Evolutionary conservation across 2,329 filamentous ascomycete genomes (phyloP), one percentile per base, ranked within the genome.

Genomic region (Aspergillus sp.): DNA sequence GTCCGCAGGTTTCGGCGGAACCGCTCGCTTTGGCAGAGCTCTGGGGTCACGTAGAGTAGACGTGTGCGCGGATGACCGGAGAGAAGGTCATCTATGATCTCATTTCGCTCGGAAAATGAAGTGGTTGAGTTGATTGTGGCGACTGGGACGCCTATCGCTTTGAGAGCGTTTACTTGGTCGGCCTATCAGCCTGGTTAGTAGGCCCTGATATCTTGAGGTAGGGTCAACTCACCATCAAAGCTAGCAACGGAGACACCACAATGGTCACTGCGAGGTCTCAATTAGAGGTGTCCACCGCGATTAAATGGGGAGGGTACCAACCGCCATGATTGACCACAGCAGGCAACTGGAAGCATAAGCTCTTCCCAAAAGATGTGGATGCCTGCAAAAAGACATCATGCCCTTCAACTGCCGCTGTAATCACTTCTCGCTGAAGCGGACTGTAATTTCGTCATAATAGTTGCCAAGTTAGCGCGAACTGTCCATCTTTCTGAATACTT

Each of bases 311-410:
- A 42, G 35, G 32, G 32, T 20, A 81, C 86, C 65, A 75, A 91
- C 89, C 90, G 59, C 93, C 93, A 69, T 86, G 84, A 64, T 93
- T 88, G 51, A 96, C 86, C 30, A 96, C 85, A 20, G 92, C 92
- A 8, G 92, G 92, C 1, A 96, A 79, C 69, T 96, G 92, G 67
- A 93, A 96, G 74, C 93, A 96, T 49, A 96, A 72, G 65, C 90
- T 95, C 72, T 96, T 96, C 40, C 92, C 93, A 69, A 96, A 96
- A 0, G 76, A 79, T 4, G 76, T 79, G 2, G 76, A 76, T 19
- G 93, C 93, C 72, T 96, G 93, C 1, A 97, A 82, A 66, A 95
- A 96, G 41, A 97, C 88, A 85, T 97, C 93, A 57, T 92, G 81
- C 14, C 90, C 88, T 51, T 88, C 83, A 8, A 96, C 79, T 2